Evolutionary conservation across 176 grass and related monocot species (phyloP).

Genomic region (Poa pratensis): DNA sequence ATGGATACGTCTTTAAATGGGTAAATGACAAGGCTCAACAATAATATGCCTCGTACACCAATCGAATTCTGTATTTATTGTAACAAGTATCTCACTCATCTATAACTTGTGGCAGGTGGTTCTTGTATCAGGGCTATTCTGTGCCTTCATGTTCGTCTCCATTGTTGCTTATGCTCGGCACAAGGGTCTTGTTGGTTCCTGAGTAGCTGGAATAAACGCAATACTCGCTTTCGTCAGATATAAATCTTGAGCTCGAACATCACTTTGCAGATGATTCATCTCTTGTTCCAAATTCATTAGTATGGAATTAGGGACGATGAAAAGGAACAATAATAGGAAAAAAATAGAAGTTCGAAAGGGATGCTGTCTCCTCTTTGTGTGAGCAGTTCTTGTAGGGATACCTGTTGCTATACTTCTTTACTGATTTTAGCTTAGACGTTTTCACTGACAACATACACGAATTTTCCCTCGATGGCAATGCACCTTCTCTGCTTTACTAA

Average conservation of each 20-base stretch:
- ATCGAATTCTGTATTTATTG: not conserved
- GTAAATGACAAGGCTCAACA: slow-evolving; percentile 39
- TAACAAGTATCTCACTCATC: not conserved
- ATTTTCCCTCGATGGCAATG: not conserved
- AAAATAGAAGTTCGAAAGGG: slow-evolving; percentile 29
- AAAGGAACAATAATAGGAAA: slow-evolving; percentile 42
- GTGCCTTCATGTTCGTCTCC: slow-evolving; percentile 60
- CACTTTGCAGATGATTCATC: slow-evolving; percentile 48
- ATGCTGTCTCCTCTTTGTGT: not conserved
- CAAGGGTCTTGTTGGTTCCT: slow-evolving; percentile 98
- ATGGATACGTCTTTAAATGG: slow-evolving; percentile 91
- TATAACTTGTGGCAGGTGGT: slow-evolving; percentile 67
- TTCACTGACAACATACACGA: not conserved
- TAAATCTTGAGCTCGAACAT: slow-evolving; percentile 50
- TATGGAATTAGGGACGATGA: slow-evolving; percentile 33
- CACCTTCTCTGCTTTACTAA: not conserved
- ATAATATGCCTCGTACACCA: not conserved
- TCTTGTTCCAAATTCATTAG: slow-evolving; percentile 48
- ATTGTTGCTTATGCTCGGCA: slow-evolving; percentile 95
- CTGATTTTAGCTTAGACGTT: not conserved
- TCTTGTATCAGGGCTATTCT: slow-evolving; percentile 67
- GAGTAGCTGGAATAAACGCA: slow-evolving; percentile 49
- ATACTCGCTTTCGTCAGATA: slow-evolving; percentile 36
- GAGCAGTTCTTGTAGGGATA: not conserved
- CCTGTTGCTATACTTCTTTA: not conserved